Evolutionary conservation across 768 basidiomycete species (phyloP), one percentile per base, ranked within the genome.

Genomic region (Leccinum boreale): DNA sequence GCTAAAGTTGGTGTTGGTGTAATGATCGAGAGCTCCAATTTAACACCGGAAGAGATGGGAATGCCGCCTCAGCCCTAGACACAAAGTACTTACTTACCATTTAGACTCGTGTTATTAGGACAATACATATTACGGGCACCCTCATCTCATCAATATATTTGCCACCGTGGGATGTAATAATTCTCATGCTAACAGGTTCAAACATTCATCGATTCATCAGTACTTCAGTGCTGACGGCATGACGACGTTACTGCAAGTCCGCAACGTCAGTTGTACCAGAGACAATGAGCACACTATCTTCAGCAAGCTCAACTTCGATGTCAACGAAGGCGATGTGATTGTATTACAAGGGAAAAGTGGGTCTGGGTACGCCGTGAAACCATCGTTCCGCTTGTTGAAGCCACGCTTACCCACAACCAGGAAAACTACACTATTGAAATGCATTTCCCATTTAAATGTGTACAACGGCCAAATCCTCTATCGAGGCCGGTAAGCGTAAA

Each of bases 1-100:
- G 90, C 93, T 28, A 96, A 94, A 76, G 87, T 97, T 58, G 96
- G 96, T 60, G 88, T 98, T 9, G 95, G 95, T 78, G 92, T 98
- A 74, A 96, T 94, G 92, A 92, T 98, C 60, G 95, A 98, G 81
- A 89, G 87, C 70, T 84, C 86, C 36, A 82, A 77, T 61, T 73
- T 92, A 75, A 87, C 87, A 19, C 89, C 88, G 8, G 90, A 92
- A 77, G 90, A 92, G 78, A 90, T 92, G 90, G 72, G 83, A 58
- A 78, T 84, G 75, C 74, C 78, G 55, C 81, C 82, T 67, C 81
- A 79, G 62, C 75, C 76, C 62, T 79, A 79, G 69, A 74, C 67
- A 67, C 57, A 48, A 62, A 59, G 48, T 62, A 60, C 8, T 57
- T 65, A 31, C 31, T 10, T 67, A 69, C 64, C 52, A 28, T 63